Evolutionary conservation across 768 basidiomycete species (phyloP).

Genomic region (Tephrocybe sp.): DNA sequence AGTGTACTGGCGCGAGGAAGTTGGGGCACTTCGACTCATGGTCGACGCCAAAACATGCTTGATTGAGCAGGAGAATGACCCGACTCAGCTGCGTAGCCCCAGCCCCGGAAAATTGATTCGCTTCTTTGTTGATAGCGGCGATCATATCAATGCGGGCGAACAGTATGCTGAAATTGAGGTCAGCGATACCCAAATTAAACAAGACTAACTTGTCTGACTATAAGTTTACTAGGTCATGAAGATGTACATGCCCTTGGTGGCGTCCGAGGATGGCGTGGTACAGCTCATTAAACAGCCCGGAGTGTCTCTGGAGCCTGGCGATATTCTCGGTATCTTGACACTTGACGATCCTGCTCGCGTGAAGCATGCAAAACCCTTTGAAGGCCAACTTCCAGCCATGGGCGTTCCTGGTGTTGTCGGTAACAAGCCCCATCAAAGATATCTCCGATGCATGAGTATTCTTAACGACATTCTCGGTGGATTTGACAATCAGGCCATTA

Average conservation of each 20-base stretch:
- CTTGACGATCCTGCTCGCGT: conserved; percentile 96
- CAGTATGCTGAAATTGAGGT: conserved; percentile 99
- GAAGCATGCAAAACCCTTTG: conserved; percentile 98
- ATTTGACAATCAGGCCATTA: conserved; percentile 93
- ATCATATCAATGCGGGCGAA: conserved; percentile 95
- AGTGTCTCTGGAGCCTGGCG: conserved; percentile 93
- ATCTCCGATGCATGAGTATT: conserved; percentile 68
- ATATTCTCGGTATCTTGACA: conserved; percentile 95
- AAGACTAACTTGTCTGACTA: conserved; percentile 1
- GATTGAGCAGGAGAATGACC: conserved; percentile 99
- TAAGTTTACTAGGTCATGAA: conserved; percentile 76
- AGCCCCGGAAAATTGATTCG: conserved; percentile 96
- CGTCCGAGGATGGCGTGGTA: conserved; percentile 90
- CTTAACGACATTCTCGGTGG: conserved; percentile 94
- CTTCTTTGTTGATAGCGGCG: conserved; percentile 94
- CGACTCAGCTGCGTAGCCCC: conserved; percentile 93
- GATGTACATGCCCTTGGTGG: conserved; percentile 99
- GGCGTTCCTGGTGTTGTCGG: conserved; percentile 85
- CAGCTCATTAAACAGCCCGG: conserved; percentile 99
- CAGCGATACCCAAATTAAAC: conserved; percentile 17
- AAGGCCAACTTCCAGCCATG: conserved; percentile 87
- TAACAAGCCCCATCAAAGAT: conserved; percentile 87
- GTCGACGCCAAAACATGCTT: conserved; percentile 97
- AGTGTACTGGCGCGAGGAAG: conserved; percentile 97
- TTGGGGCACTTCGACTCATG: conserved; percentile 88